Base-by-base conservation (phyloP, 371 early-diverging fungal species). In the Mucor saturninus region DNA sequence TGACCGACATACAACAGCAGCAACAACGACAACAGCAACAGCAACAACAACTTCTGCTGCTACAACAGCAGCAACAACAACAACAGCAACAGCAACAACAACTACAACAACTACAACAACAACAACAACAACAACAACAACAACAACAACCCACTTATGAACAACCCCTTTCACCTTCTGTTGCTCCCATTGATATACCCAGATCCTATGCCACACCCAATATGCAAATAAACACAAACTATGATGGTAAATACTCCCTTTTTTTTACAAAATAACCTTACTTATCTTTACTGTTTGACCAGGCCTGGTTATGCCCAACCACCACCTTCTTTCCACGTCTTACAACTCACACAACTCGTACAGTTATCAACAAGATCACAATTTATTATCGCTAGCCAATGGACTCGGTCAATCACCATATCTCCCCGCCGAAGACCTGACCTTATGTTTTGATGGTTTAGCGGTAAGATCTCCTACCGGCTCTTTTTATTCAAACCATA, bases 381-480 rank as follows among this genome's bases (percentile, higher is more conserved):
- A 54, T 14, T 45, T 59, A 29, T 21, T 61, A 35, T 53, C 61
- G 15, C 45, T 61, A 31, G 61, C 61, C 35, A 63, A 54, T 39
- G 48, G 62, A 32, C 26, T 63, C 35, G n/a, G 55, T 4, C 39
- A 31, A 39, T 65, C 48, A 8, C 59, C 66, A n/a, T 56, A 40
- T 43, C 11, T 42, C 21, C 53, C 63, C 21, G 40, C 56, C 15
- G 65, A 69, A 5, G 69, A 69, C n/a, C 40, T 69, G 45, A 42
- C 69, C 11, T 21, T 61, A 8, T 58, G 54, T 32, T 69, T 69
- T 43, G 69, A 69, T 31, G 57, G 56, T n/a, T 43, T 69, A 13
- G 69, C 59, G 40, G 69, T 69, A 3, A 43, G 52, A 37, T 69
- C 69, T 15, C 69, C 69, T 32, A 54, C 61, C 6, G 56, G 56